These are phyloP conservation scores for Phlebiopsis gigantea DNA, from an alignment of 768 basidiomycete species.

Conservation along the genomic window DNA sequence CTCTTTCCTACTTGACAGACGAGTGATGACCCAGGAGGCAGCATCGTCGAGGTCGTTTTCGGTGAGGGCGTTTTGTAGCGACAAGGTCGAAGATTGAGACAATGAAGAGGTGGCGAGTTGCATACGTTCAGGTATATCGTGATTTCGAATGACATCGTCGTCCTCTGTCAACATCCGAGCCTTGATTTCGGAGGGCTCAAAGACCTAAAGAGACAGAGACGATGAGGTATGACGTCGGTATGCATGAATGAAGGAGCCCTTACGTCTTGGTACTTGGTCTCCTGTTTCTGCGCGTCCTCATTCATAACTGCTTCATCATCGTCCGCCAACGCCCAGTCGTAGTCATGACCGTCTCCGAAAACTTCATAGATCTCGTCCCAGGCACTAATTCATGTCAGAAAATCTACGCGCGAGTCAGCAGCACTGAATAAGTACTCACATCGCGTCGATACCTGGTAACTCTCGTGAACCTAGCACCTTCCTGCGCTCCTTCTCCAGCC, in stretches of 20 bases:
- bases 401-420: conserved; percentile 13
- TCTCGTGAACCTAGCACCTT: conserved; percentile 63
- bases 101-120: conserved; percentile 84
- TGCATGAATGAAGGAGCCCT: too few species aligned
- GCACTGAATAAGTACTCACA: conserved; percentile 43
- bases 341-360: conserved; percentile 95
- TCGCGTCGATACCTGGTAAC: conserved; percentile 76
- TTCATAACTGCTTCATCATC: conserved; percentile 60
- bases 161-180: conserved; percentile 86
- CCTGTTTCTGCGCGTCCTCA: conserved; percentile 49
- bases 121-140: conserved; percentile 94
- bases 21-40: conserved; percentile 83
- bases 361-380: conserved; percentile 96
- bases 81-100: conserved; percentile 58
- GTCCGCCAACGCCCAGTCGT: conserved; percentile 87
- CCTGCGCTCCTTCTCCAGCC: conserved; percentile 63
- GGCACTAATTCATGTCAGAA: conserved; percentile 43
- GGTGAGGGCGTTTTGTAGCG: conserved; percentile 56
- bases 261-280: conserved; percentile 86
- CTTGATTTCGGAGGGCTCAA: conserved; percentile 95
- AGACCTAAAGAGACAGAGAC: conserved; percentile 55
- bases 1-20: conserved; percentile 65
- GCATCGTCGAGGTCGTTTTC: conserved; percentile 75
- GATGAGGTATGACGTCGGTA: background rate
- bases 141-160: conserved; percentile 85